A percentile compares a stretch with the other conserved stretches of the same genome.
These are phyloP conservation scores for Phytophthora cryptogea DNA, from an alignment of 352 stramenopile genomes.

Conservation along the genomic window DNA sequence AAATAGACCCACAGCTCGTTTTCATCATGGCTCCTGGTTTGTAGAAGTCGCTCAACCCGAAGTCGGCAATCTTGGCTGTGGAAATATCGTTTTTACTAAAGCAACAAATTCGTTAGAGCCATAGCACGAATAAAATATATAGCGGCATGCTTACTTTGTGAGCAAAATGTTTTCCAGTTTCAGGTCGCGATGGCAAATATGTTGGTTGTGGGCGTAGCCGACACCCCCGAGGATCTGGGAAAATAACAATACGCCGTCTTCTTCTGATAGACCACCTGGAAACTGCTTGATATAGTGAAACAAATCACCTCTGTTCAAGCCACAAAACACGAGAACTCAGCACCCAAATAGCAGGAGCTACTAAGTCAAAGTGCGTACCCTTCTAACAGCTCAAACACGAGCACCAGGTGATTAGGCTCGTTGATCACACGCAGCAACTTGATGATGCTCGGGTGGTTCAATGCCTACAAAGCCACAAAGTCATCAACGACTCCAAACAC, in stretches of 20 bases:
- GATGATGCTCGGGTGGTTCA: constrained; percentile 91
- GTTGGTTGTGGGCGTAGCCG: constrained; percentile 88
- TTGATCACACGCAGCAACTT: constrained; percentile 87
- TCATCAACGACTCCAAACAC: background rate
- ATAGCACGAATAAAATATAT: background rate
- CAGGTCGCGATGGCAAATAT: constrained; percentile 89
- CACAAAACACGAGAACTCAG: background rate
- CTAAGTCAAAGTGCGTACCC: constrained; percentile 40
- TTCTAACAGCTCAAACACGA: constrained; percentile 88
- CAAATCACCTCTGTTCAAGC: constrained; percentile 64
- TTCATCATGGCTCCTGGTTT: constrained; percentile 89
- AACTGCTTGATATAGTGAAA: constrained; percentile 85
- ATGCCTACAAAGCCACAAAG: constrained; percentile 38
- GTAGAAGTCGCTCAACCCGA: constrained; percentile 88
- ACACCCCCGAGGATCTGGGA: constrained; percentile 81
- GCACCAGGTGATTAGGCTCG: constrained; percentile 82
- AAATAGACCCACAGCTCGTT: constrained; percentile 87
- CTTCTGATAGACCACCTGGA: constrained; percentile 55
- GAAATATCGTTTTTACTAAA: constrained; percentile 80
- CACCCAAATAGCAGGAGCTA: background rate
- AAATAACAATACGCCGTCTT: constrained; percentile 68
- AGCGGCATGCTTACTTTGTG: constrained; percentile 50
- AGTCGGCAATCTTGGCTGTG: constrained; percentile 88
- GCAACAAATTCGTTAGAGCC: constrained; percentile 5
- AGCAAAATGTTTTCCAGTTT: constrained; percentile 91